Base-by-base conservation (phyloP, 331 rosid genomes). In the Malus hybrid region DNA sequence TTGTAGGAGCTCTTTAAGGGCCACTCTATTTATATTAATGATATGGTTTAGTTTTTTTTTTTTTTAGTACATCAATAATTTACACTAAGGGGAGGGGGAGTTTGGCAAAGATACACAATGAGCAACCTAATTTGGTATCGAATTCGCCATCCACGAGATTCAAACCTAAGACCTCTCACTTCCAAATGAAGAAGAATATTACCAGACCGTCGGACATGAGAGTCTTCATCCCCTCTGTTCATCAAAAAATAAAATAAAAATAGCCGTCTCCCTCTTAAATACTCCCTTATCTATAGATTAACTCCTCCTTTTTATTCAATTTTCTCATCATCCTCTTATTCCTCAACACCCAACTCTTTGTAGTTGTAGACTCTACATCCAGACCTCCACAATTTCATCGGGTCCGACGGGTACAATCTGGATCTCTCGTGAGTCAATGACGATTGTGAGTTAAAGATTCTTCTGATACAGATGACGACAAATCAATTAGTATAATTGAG, bases 401-500 rank as follows among this genome's bases (percentile, higher is more conserved):
- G 74, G 18, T 92, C 87, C 79, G 96, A 94, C 44, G 86, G 90
- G 5, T 94, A 86, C 78, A 87, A 91, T 59, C 85, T 92, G 65
- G 92, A 94, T 16, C 84, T 94, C 18, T 86, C 87, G 0, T 74
- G 82, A 5, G 72, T 90, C 31, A 39, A 39, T 5, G 77, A 84
- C 73, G 99, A 92, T 6, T 83, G 91, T 3, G 97, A 94, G 76
- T 74, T 94, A 73, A 87, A 88, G 69, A 19, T 59, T 13, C 75
- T 89, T 12, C 78, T 89, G 1, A 56, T 90, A 0, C 90, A 85
- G 70, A 87, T 97, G 13, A 92, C 90, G 50, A 20, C 70, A 34
- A 87, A 81, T 94, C 99, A 22, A 78, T 94, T 19, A 62, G 88
- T 29, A 84, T 94, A 0, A 73, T 94, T 15, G 99, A 94, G 69